phyloP scores from a whole-genome alignment of 106 monocot genomes.

The Acorus calamus region DNA sequence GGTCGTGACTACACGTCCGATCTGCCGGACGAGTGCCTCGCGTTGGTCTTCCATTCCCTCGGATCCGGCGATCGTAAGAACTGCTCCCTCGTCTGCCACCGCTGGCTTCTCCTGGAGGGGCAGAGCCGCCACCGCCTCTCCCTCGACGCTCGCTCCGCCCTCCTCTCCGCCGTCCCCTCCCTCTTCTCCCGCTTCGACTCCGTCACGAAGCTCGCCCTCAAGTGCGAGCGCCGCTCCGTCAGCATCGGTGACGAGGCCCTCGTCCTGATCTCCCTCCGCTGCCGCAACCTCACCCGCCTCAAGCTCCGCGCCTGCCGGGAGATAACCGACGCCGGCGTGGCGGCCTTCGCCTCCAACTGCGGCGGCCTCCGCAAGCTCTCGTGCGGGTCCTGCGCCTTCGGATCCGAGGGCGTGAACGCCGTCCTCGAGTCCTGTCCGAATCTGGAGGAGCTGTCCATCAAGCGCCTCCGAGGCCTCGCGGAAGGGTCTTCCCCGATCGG shows the following conservation, averaged over 20 bases:
- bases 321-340: constrained; percentile 26
- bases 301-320: constrained; percentile 33
- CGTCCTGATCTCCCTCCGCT: constrained; percentile 14
- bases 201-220: constrained; percentile 36
- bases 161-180: constrained; percentile 11
- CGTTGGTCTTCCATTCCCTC: constrained; percentile 23
- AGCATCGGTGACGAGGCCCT: constrained; percentile 28
- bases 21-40: constrained; percentile 31
- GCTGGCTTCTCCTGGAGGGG: constrained; percentile 28
- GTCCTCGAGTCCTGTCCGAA: constrained; percentile 13
- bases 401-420: constrained; percentile 19
- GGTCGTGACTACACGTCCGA: constrained; percentile 3
- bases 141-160: constrained; percentile 27
- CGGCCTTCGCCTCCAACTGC: constrained; percentile 17
- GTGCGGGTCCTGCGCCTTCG: constrained; percentile 25
- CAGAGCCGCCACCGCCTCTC: constrained; percentile 38
- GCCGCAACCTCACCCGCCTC: constrained; percentile 21
- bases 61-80: constrained; percentile 19
- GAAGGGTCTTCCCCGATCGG: neutral
- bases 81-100: constrained; percentile 31
- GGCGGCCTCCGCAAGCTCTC: constrained; percentile 24
- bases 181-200: constrained; percentile 31
- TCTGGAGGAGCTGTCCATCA: constrained; percentile 37
- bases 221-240: constrained; percentile 35
- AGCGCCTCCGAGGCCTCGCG: constrained; percentile 31